Evolutionary conservation across 2,329 filamentous ascomycete species (phyloP), one percentile per base, ranked within the genome.

Genomic region (Endoconidiophora laricicola): DNA sequence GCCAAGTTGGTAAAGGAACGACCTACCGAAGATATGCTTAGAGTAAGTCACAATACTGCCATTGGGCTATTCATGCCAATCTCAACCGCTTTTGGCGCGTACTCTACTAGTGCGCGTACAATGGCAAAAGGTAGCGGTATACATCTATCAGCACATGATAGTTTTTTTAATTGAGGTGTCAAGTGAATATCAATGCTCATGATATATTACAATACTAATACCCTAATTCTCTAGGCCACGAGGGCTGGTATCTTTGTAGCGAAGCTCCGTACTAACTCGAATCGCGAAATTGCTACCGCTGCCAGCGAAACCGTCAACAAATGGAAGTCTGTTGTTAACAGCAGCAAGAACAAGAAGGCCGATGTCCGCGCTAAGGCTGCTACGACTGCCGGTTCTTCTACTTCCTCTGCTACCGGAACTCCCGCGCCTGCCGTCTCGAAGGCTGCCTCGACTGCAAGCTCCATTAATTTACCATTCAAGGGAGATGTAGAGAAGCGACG

Each of bases 241-340:
- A 84, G 83, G 58, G 90, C 94, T 47, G 91, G 91, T 58, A 81
- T 94, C 56, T 79, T 83, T 46, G 84, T 96, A 55, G 90, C 88
- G 63, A 90, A 87, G 63, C 76, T 81, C 46, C 73, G 79, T 49
- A 66, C 83, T 54, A 87, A 93, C 63, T 65, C 79, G 52, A 83
- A 93, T 70, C 87, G 85, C 63, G 79, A 88, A 41, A 82, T 96
- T 57, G 79, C 81, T 44, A 76, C 78, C 47, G 71, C 85, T 41
- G 87, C 91, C 3, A 73, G 76, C 53, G 84, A 88, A 60, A 83
- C 96, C 51, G 87, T 98, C 48, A 75, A 74, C 55, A 93, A 88
- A 64, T 94, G 86, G 86, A 84, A 83, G 69, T 79, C 79, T 59
- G 77, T 82, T 39, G 83, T 94, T 46, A 82, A 85, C 58, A 68